Conservation (phyloP, 495 filamentous ascomycete genomes). For the Podospora fimiseda region DNA sequence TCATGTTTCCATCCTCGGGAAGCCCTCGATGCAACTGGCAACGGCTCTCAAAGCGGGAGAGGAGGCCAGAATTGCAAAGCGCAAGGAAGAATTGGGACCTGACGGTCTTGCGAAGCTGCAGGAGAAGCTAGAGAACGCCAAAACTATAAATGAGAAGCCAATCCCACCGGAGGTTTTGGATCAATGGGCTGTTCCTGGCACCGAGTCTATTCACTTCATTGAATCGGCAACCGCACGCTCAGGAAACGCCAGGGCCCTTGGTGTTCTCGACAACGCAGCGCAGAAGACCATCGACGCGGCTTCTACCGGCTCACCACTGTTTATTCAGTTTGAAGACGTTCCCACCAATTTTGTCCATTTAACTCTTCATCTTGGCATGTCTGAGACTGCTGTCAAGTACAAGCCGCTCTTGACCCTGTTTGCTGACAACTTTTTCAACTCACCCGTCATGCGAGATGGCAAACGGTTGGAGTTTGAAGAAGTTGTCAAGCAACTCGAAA, state of each 20-base stretch:
- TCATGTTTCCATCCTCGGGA: conserved; percentile 84
- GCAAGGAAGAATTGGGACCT: conserved; percentile 43
- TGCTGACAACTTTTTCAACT: conserved; percentile 88
- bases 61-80: conserved; percentile 48
- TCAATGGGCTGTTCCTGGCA: conserved; percentile 71
- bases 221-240: conserved; percentile 80
- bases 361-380: conserved; percentile 69
- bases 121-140: conserved; percentile 70
- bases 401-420: conserved; percentile 81
- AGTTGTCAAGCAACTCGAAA: conserved; percentile 81
- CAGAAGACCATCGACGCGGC: conserved; percentile 74
- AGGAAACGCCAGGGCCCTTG: conserved; percentile 67
- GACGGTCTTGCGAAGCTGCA: conserved; percentile 60
- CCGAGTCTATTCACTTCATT: conserved; percentile 89
- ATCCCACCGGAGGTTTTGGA: conserved; percentile 72
- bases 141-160: conserved; percentile 72
- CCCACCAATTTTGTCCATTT: conserved; percentile 84
- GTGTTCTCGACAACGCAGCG: conserved; percentile 56
- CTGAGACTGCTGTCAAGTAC: conserved; percentile 60
- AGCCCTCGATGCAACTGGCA: conserved; percentile 64
- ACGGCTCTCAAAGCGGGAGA: conserved; percentile 69
- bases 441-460: conserved; percentile 73
- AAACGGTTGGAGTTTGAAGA: conserved; percentile 80
- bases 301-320: conserved; percentile 58
- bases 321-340: conserved; percentile 95